Conservation (phyloP, 805 yeast genomes). For the Pichia cephalocereana region DNA sequence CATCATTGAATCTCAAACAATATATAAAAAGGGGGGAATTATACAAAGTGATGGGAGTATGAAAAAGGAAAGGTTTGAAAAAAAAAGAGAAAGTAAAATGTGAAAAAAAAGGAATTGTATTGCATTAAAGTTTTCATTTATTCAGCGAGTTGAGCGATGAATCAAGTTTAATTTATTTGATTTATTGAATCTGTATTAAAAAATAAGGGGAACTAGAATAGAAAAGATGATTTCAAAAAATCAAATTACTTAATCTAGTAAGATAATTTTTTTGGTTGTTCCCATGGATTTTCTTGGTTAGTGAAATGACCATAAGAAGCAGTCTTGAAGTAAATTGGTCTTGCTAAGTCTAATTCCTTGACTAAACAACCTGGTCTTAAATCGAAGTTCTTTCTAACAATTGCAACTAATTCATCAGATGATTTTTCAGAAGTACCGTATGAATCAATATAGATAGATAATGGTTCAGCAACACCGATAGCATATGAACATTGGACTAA, state of each 20-base stretch:
- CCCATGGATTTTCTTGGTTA: constrained; percentile 98
- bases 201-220: constrained; percentile 4
- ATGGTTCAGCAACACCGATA: constrained; percentile 99
- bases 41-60: background rate
- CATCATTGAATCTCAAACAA: constrained; percentile 12
- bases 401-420: constrained; percentile 82
- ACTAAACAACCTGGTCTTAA: constrained; percentile 99
- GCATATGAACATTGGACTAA: constrained; percentile 98
- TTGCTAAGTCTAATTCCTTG: constrained; percentile 91
- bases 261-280: constrained; percentile 78
- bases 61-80: background rate
- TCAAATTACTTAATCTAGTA: constrained; percentile 31
- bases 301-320: constrained; percentile 99
- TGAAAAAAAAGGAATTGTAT: background rate
- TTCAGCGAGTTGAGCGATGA: constrained; percentile 26
- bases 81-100: background rate
- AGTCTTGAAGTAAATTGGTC: constrained; percentile 98
- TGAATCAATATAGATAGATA: constrained; percentile 94
- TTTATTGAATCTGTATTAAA: background rate
- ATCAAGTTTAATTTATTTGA: background rate
- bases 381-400: constrained; percentile 91
- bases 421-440: constrained; percentile 94
- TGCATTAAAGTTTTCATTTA: constrained; percentile 1
- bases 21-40: constrained; percentile 1
- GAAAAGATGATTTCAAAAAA: background rate